Base-by-base conservation (phyloP, 176 grass and related monocot species). In the Microstegium vimineum region DNA sequence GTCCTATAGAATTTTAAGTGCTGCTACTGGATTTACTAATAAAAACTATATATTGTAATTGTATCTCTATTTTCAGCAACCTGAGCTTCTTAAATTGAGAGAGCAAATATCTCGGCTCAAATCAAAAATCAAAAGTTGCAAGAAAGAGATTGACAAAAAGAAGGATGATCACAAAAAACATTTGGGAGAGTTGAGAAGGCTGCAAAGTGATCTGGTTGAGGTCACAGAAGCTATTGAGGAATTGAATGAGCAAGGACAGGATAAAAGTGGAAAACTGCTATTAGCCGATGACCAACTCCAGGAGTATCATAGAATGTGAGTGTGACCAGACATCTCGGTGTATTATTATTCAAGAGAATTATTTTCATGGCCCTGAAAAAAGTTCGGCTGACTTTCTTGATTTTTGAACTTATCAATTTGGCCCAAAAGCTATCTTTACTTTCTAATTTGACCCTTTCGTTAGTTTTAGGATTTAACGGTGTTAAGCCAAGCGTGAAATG, bases 91-190 rank as follows among this genome's bases (percentile, higher is more conserved):
- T 61, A 93, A 87, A 83, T 66, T 98, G 71, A 98, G 88, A 82
- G 95, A 98, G 57, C 90, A 98, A 87, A 94, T 74, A 84, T 95
- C 95, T 71, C 90, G 95, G n/a, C 88, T 98, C 51, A 91, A 90
- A 86, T 98, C 95, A 43, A 98, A 98, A 93, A 94, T 98, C 60
- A 98, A 98, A 87, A 98, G 95, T 69, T 92, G 89, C 84, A 90
- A 83, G 59, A 98, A 98, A 75, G 92, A 98, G 89, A 88, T 94
- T 45, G 92, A 98, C 7, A 98, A 87, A 84, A 98, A 93, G 84
- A 98, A 94, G 86, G 90, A 98, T 51, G 95, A 98, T 72, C 83
- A 88, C 82, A 94, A 85, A 76, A 94, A 93, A 52, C 92, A 98
- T 86, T 37, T 75, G 28, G 84, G 86, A 88, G 90, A 95, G 86